A percentile compares a stretch with the other conserved stretches of the same genome.
These are phyloP conservation scores for Onygenales sp. DNA, from an alignment of 2,329 filamentous ascomycete genomes.

Conservation along the genomic window DNA sequence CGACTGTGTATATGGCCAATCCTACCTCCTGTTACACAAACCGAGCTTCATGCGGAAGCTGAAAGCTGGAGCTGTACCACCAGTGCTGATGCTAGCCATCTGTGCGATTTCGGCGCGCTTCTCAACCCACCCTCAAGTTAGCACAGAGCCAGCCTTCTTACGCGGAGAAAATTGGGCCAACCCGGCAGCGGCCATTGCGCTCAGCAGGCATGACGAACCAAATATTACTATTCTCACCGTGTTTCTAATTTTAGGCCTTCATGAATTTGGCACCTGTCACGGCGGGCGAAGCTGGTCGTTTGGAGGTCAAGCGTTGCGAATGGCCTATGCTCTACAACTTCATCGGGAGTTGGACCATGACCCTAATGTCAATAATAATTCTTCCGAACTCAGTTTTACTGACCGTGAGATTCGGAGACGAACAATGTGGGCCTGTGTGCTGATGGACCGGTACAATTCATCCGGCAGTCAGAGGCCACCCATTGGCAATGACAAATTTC, in stretches of 20 bases:
- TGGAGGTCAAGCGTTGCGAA: constrained; percentile 86
- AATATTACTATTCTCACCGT: constrained; percentile 95
- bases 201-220: constrained; percentile 82
- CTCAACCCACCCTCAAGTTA: constrained; percentile 75
- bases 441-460: constrained; percentile 97
- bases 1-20: constrained; percentile 89
- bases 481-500: constrained; percentile 79
- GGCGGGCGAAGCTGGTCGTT: constrained; percentile 93
- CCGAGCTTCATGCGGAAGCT: constrained; percentile 86
- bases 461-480: constrained; percentile 87
- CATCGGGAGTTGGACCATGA: constrained; percentile 86
- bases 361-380: constrained; percentile 53
- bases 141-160: constrained; percentile 67
- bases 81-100: constrained; percentile 84
- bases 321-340: constrained; percentile 91
- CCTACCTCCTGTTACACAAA: constrained; percentile 89
- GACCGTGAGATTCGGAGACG: constrained; percentile 87
- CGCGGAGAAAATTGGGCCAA: constrained; percentile 87
- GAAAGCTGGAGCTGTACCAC: constrained; percentile 69
- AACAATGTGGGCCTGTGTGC: constrained; percentile 96
- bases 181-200: constrained; percentile 76
- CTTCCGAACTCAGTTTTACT: constrained; percentile 68
- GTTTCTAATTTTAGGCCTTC: constrained; percentile 75
- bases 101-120: constrained; percentile 94
- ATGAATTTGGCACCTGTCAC: constrained; percentile 95